These are phyloP conservation scores for Suillus clintonianus DNA, from an alignment of 768 basidiomycete genomes.

Conservation along the genomic window DNA sequence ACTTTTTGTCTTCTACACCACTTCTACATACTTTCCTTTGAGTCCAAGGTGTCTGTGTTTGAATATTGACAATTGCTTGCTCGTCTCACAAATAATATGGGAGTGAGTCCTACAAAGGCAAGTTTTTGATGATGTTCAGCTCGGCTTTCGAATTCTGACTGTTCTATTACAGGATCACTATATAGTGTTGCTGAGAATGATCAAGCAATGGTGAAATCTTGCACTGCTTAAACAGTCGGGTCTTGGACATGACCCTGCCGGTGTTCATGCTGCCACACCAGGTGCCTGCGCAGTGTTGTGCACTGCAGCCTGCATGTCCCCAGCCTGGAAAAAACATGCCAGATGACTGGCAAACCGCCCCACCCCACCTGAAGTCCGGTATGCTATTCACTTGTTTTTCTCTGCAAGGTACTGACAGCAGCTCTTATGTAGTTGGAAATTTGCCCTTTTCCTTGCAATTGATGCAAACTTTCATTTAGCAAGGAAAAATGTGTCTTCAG, in stretches of 20 bases:
- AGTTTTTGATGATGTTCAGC: too few relatives aligned
- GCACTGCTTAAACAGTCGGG: neutral
- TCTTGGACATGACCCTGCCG: neutral
- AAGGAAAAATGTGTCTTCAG: too few relatives aligned
- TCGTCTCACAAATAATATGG: conserved; percentile 28
- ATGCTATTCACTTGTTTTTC: too few relatives aligned
- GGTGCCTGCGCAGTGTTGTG: neutral
- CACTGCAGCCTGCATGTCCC: conserved; percentile 4
- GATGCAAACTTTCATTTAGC: too few relatives aligned
- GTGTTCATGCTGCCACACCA: too few relatives aligned
- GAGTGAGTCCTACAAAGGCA: conserved; percentile 18
- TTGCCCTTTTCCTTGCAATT: too few relatives aligned
- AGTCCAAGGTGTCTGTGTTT: conserved; percentile 27
- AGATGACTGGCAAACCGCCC: conserved; percentile 4
- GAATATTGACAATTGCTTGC: conserved; percentile 28
- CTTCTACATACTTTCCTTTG: conserved; percentile 30
- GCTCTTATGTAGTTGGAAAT: too few relatives aligned
- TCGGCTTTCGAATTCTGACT: neutral
- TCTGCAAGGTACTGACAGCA: too few relatives aligned
- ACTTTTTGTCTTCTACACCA: conserved; percentile 16
- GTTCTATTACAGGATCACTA: neutral
- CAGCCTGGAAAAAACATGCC: conserved; percentile 9
- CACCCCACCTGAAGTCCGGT: too few relatives aligned
- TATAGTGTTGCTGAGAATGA: neutral
- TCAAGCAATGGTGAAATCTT: neutral